Evolutionary conservation across 2,329 filamentous ascomycete species (phyloP).

Genomic region (Emergomyces pasteurianus): DNA sequence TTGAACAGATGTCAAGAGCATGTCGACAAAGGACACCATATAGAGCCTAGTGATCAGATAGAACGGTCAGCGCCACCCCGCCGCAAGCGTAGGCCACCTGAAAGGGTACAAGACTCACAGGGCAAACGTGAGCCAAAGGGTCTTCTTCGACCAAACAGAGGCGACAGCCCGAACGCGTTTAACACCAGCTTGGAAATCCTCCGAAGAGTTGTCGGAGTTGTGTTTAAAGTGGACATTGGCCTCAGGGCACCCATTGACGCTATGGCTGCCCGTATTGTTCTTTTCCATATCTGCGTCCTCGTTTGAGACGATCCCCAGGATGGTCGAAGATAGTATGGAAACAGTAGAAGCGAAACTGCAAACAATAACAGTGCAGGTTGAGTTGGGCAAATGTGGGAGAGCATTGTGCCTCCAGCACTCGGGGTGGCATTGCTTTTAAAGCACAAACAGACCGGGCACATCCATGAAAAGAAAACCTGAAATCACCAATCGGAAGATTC

Average conservation of each 20-base stretch:
- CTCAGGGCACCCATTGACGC: not conserved
- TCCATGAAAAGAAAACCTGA: not conserved
- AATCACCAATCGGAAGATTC: not conserved
- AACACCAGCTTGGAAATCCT: not conserved
- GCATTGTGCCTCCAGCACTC: not conserved
- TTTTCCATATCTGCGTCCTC: not conserved
- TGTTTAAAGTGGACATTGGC: not conserved
- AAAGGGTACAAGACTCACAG: not conserved
- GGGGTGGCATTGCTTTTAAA: not conserved
- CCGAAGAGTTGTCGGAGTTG: not conserved
- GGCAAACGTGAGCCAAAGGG: conserved; percentile 4
- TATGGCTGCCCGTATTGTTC: not conserved
- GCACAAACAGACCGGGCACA: not conserved
- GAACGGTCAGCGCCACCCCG: not conserved
- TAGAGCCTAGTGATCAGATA: conserved; percentile 13
- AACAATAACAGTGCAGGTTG: not conserved
- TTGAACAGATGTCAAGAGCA: conserved; percentile 25
- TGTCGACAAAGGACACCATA: conserved; percentile 21
- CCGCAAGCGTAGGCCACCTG: not conserved
- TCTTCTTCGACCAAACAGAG: conserved; percentile 3
- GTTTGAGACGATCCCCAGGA: not conserved
- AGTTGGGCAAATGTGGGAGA: not conserved
- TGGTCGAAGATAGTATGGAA: not conserved
- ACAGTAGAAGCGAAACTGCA: not conserved
- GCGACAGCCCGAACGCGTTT: conserved; percentile 2